A percentile compares a stretch with the other conserved stretches of the same genome.
Evolutionary conservation across 306 rosid genomes (phyloP).

Genomic region (Coriaria nepalensis): DNA sequence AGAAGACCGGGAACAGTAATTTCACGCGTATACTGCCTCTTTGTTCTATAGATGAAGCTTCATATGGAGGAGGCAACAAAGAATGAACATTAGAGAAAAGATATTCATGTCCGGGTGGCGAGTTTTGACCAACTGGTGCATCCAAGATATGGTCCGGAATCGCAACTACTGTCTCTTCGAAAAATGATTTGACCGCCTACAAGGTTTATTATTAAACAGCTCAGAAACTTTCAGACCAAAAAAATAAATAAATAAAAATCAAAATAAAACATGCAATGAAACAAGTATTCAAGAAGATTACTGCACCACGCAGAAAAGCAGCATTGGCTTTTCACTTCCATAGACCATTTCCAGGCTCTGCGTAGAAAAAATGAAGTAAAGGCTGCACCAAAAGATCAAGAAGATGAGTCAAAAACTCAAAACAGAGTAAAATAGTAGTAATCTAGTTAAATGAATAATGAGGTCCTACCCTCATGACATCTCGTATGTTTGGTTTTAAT

Average conservation of each 20-base stretch:
- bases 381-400: slow-evolving; percentile 47
- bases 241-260: no score
- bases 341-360: slow-evolving; percentile 73
- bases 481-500: slow-evolving; percentile 56
- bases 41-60: slow-evolving; percentile 21
- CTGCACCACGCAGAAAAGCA: slow-evolving; percentile 62
- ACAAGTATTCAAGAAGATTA: slow-evolving; percentile 10
- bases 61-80: slow-evolving; percentile 56
- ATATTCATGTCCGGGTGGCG: slow-evolving; percentile 35
- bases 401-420: not conserved
- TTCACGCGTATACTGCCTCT: slow-evolving; percentile 6
- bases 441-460: not conserved
- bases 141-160: slow-evolving; percentile 78
- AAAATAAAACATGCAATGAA: not conserved
- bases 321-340: slow-evolving; percentile 97
- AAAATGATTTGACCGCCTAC: slow-evolving; percentile 72
- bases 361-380: slow-evolving; percentile 53
- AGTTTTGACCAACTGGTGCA: slow-evolving; percentile 32
- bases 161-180: slow-evolving; percentile 74
- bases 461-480: slow-evolving; percentile 57
- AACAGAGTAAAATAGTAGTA: not conserved
- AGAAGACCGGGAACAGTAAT: no score
- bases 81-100: slow-evolving; percentile 44
- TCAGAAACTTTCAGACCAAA: slow-evolving; percentile 9
- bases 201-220: slow-evolving; percentile 9